These are phyloP conservation scores for Hydnomerulius pinastri DNA, from an alignment of 768 basidiomycete genomes.

Conservation along the genomic window DNA sequence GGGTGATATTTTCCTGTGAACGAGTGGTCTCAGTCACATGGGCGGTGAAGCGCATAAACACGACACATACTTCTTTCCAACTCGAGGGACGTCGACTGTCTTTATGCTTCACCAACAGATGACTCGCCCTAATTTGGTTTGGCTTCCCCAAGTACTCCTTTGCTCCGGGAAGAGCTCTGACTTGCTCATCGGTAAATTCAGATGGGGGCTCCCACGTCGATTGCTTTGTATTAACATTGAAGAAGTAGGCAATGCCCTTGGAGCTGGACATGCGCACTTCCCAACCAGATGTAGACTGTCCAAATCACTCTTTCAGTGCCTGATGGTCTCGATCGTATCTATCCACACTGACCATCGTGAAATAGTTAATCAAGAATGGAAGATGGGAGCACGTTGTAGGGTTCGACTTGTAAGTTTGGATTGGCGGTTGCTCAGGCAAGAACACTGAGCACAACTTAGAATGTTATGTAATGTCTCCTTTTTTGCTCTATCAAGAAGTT, in stretches of 20 bases:
- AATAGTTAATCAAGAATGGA: constrained; percentile 10
- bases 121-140: constrained; percentile 86
- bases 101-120: constrained; percentile 90
- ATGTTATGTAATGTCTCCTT: background rate
- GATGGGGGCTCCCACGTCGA: constrained; percentile 83
- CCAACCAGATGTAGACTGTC: constrained; percentile 48
- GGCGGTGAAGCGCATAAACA: constrained; percentile 2
- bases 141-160: constrained; percentile 43
- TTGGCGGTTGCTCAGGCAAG: background rate
- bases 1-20: constrained; percentile 71
- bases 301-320: constrained; percentile 9
- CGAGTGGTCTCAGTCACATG: background rate
- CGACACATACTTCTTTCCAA: constrained; percentile 73
- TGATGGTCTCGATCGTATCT: background rate
- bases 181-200: constrained; percentile 60
- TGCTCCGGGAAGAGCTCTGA: constrained; percentile 68
- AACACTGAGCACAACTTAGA: background rate
- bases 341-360: constrained; percentile 24
- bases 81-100: constrained; percentile 77
- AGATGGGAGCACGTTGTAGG: background rate
- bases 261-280: constrained; percentile 88
- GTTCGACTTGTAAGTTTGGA: background rate
- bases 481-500: background rate
- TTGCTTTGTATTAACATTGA: constrained; percentile 64
- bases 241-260: constrained; percentile 83